Evolutionary conservation across 2,329 filamentous ascomycete genomes (phyloP).

Genomic region (Paraphoma sp.): DNA sequence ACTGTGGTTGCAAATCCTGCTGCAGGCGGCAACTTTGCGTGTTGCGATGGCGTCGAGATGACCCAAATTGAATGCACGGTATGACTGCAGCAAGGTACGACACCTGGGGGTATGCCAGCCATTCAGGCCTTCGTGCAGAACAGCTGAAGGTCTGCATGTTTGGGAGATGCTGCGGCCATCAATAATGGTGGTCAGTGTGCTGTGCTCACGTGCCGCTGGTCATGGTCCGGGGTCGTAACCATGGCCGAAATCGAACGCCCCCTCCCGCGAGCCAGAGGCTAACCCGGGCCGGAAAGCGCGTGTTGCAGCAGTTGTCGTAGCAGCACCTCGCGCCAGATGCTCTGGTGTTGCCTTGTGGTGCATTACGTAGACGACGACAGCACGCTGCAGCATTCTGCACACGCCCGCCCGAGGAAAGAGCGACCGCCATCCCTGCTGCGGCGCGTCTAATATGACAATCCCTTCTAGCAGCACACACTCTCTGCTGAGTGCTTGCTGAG

Average conservation of each 20-base stretch:
- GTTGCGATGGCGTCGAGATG: conserved; percentile 13
- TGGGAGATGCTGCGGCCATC: conserved; percentile 14
- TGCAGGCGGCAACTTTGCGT: conserved; percentile 17
- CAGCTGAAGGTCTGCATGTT: conserved; percentile 18
- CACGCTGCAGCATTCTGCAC: conserved; percentile 2
- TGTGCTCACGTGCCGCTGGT: not conserved
- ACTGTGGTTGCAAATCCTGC: conserved; percentile 16
- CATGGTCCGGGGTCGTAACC: not conserved
- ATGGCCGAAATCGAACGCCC: not conserved
- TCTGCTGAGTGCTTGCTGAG: not conserved
- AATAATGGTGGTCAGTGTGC: not conserved
- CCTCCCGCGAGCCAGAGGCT: conserved; percentile 4
- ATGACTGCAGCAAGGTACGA: conserved; percentile 13
- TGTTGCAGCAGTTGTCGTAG: conserved; percentile 4
- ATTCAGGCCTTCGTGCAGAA: conserved; percentile 12
- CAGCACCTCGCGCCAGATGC: too few species aligned
- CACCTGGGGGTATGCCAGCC: conserved; percentile 7
- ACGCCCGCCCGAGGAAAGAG: conserved; percentile 11
- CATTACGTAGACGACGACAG: conserved; percentile 21
- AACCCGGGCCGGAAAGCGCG: conserved; percentile 10
- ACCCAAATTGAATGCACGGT: conserved; percentile 10
- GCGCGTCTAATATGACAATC: conserved; percentile 12
- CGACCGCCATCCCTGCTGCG: conserved; percentile 9
- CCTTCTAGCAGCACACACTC: conserved; percentile 12
- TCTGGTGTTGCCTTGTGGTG: not conserved